Conservation (phyloP, 495 filamentous ascomycete species). For the Copromyces sp. region DNA sequence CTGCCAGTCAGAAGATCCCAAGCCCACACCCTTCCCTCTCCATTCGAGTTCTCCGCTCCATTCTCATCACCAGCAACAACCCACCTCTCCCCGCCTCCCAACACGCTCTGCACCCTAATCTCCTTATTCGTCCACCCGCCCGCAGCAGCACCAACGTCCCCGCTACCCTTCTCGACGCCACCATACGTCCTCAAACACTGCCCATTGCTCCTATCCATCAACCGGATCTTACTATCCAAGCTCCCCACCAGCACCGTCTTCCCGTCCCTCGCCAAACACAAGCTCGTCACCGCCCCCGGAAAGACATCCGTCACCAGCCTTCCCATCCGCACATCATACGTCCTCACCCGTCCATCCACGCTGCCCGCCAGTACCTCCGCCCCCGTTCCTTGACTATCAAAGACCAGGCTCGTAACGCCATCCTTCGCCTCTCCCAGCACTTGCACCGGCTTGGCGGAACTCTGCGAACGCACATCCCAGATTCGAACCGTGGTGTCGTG, state of each 20-base stretch:
- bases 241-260: conserved; percentile 64
- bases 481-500: conserved; percentile 75
- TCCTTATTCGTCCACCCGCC: conserved; percentile 55
- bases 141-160: conserved; percentile 9
- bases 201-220: conserved; percentile 74
- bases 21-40: conserved; percentile 58
- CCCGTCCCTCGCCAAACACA: conserved; percentile 58
- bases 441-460: conserved; percentile 60
- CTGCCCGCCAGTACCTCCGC: conserved; percentile 59
- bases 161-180: not conserved
- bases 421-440: conserved; percentile 70
- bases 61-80: conserved; percentile 78
- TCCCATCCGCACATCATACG: conserved; percentile 85
- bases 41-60: conserved; percentile 23
- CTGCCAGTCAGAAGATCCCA: conserved; percentile 85
- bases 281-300: conserved; percentile 55
- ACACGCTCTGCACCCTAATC: conserved; percentile 57
- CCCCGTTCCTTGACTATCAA: conserved; percentile 20
- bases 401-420: conserved; percentile 53
- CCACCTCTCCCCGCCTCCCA: conserved; percentile 63
- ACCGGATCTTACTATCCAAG: conserved; percentile 63
- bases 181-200: conserved; percentile 63
- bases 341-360: conserved; percentile 75
- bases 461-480: conserved; percentile 64
- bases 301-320: conserved; percentile 62